These are phyloP conservation scores for Apiotrichum laibachii DNA, from an alignment of 1,284 basidiomycete genomes.

Conservation along the genomic window DNA sequence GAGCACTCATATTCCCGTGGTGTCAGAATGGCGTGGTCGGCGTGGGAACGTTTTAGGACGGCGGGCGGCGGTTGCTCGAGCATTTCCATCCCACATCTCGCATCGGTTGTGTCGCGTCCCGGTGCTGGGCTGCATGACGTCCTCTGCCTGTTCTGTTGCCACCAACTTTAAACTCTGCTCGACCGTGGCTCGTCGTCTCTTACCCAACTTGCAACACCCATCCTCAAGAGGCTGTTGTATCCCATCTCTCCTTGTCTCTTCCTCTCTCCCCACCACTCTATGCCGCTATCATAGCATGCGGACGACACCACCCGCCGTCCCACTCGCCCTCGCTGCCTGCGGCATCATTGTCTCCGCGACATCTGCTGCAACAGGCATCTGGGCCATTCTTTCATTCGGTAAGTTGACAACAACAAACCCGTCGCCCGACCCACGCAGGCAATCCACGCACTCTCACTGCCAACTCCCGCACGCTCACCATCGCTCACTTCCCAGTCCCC, in stretches of 20 bases:
- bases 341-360: conserved; percentile 15
- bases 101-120: too few species aligned
- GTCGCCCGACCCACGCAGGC: background rate
- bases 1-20: too few species aligned
- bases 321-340: conserved; percentile 19
- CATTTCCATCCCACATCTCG: too few species aligned
- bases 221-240: background rate
- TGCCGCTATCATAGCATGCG: conserved; percentile 5
- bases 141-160: too few species aligned
- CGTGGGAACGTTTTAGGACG: too few species aligned
- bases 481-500: conserved; percentile 20
- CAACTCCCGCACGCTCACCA: background rate
- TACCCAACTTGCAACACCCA: background rate
- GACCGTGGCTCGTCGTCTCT: too few species aligned
- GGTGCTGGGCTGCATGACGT: too few species aligned
- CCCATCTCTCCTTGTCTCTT: background rate
- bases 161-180: too few species aligned
- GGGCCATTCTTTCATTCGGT: conserved; percentile 18
- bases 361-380: conserved; percentile 12
- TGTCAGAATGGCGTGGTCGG: too few species aligned
- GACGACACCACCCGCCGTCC: conserved; percentile 6
- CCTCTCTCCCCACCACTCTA: background rate
- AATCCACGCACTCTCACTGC: background rate
- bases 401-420: background rate
- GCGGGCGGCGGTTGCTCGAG: too few species aligned